Evolutionary conservation across 1,139 yeast species (phyloP).

Genomic region (Ogataea hybrid): DNA sequence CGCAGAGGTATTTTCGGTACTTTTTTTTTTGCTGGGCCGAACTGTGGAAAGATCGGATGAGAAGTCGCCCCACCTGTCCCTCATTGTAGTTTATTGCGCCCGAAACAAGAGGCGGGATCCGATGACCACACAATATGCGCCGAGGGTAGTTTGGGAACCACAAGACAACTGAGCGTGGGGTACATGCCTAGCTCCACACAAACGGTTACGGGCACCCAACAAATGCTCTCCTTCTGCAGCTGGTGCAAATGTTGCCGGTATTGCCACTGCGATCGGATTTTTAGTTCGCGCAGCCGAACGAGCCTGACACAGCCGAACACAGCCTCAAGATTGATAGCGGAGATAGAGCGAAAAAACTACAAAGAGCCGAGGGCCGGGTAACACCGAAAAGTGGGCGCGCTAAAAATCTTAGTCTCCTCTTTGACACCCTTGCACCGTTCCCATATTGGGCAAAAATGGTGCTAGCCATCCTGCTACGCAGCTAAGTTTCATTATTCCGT

Average conservation of each 20-base stretch:
- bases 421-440: constrained; percentile 4
- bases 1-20: background rate
- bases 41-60: background rate
- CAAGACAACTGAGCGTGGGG: background rate
- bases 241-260: background rate
- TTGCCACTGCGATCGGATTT: background rate
- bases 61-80: background rate
- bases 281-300: background rate
- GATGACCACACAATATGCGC: background rate
- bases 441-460: constrained; percentile 1
- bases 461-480: constrained; percentile 3
- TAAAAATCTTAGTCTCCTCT: background rate
- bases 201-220: background rate
- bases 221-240: background rate
- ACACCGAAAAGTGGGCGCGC: background rate
- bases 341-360: background rate
- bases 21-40: background rate
- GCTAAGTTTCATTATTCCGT: background rate
- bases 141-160: background rate
- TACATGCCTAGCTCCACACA: background rate
- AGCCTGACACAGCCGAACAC: background rate
- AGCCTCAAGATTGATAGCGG: background rate
- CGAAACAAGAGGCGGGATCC: background rate
- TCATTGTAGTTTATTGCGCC: background rate
- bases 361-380: background rate